A percentile compares a stretch with the other conserved stretches of the same genome.
phyloP scores from a whole-genome alignment of 1,284 basidiomycete genomes.

The Irpex sp. region DNA sequence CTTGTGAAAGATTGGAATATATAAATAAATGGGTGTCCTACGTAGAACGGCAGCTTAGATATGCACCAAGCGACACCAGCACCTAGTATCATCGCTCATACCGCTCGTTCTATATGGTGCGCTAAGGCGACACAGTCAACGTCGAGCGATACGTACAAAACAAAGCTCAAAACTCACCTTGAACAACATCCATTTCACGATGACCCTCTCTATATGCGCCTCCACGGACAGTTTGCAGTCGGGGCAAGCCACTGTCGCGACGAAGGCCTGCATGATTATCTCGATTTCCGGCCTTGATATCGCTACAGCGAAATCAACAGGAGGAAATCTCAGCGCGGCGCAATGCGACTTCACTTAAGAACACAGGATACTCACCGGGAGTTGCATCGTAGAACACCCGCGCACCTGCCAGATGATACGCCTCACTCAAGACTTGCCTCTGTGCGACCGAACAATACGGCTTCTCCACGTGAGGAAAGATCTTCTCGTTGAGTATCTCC shows the following conservation, averaged over 20 bases:
- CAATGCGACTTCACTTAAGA: too few species aligned
- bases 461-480: constrained; percentile 25
- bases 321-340: too few species aligned
- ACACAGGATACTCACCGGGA: background rate
- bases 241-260: background rate
- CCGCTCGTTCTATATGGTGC: too few species aligned
- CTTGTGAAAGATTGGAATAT: too few species aligned
- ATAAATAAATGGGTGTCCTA: too few species aligned
- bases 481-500: constrained; percentile 29
- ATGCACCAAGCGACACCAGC: too few species aligned
- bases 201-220: background rate
- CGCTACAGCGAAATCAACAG: background rate
- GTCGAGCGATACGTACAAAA: too few species aligned
- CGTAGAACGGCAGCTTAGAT: too few species aligned
- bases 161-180: too few species aligned
- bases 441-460: constrained; percentile 22
- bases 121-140: too few species aligned
- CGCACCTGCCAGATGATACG: background rate
- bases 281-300: background rate
- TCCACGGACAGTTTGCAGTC: background rate
- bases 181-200: background rate
- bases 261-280: background rate
- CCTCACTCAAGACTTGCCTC: constrained; percentile 22
- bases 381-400: background rate
- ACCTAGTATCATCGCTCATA: too few species aligned